Conservation (phyloP, 1,284 basidiomycete species). For the Baeospora myosura region DNA sequence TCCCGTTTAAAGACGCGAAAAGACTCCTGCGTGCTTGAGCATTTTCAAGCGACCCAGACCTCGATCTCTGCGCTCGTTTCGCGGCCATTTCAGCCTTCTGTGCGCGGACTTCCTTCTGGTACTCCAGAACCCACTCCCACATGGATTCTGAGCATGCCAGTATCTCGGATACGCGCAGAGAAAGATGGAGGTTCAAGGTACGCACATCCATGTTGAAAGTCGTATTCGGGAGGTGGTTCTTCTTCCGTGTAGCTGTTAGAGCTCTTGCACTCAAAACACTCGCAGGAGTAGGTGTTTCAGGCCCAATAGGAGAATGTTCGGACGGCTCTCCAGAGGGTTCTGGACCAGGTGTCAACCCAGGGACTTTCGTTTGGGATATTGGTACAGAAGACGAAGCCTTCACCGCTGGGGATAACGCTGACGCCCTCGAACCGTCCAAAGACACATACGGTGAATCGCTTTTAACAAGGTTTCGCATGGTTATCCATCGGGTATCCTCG, state of each 20-base stretch:
- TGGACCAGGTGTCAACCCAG: not conserved
- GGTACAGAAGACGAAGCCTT: slow-evolving; percentile 21
- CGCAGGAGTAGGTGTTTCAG: too few relatives aligned
- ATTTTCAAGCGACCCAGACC: slow-evolving; percentile 20
- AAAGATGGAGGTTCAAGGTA: slow-evolving; percentile 52
- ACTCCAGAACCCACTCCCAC: slow-evolving; percentile 64
- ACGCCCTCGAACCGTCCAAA: slow-evolving; percentile 34
- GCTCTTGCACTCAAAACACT: not conserved
- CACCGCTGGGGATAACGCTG: slow-evolving; percentile 33
- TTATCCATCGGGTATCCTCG: slow-evolving; percentile 25
- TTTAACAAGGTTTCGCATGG: slow-evolving; percentile 26
- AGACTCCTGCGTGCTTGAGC: not conserved
- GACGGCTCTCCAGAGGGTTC: not conserved
- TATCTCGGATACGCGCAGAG: slow-evolving; percentile 49
- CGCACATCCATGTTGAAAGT: slow-evolving; percentile 47
- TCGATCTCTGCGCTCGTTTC: slow-evolving; percentile 10
- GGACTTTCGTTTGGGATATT: not conserved
- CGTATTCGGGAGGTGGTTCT: slow-evolving; percentile 38
- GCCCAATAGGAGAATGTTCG: not conserved
- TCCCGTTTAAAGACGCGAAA: slow-evolving; percentile 13
- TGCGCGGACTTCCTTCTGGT: slow-evolving; percentile 27
- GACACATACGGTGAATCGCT: slow-evolving; percentile 36
- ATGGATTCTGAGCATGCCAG: slow-evolving; percentile 62
- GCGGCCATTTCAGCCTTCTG: slow-evolving; percentile 3
- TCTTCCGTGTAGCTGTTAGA: slow-evolving; percentile 5